Evolutionary conservation across 2,329 filamentous ascomycete genomes (phyloP), one percentile per base, ranked within the genome.

Genomic region (Juglanconis juglandina): DNA sequence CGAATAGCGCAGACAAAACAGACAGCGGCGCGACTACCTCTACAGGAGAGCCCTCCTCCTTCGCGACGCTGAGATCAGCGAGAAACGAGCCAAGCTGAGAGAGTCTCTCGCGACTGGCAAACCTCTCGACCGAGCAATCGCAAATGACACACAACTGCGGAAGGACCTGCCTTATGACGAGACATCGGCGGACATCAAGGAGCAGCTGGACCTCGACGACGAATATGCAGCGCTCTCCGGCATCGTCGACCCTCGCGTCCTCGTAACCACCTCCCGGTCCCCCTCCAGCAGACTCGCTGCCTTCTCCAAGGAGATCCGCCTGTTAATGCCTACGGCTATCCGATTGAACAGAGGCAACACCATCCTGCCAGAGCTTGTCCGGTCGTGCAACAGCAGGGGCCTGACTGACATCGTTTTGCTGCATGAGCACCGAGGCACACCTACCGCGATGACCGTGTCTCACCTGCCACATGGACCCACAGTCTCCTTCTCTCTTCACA

Each of bases 141-240:
- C 93, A 58, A 90, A 96, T 70, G 94, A 99, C 76, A 92, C 91
- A 74, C 73, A 83, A 35, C 77, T 99, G 58, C 86, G 93, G 48
- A 88, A 91, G 71, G 92, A 98, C 72, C 97, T 90, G 77, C 92
- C 93, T 71, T 99, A 94, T 73, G 95, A 99, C 72, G 94, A 97
- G 75, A 91, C 91, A 4, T 79, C 86, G 32, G 82, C 83, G 30
- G 89, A 92, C 67, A 77, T 81, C 3, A 83, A 91, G 60, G 88
- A 92, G 60, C 82, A 88, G 71, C 76, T 92, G 17, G 88, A 91
- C 58, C 76, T 96, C 24, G 91, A 96, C 71, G 91, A 96, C 69
- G 94, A 98, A 77, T 98, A 63, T 73, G 86, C 89, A 32, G 87
- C 93, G 66, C 84, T 97, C 1, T 95, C 90, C n/a, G 95, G 95